phyloP scores from a whole-genome alignment of 2,329 filamentous ascomycete genomes.

The Sporothrix humicola region DNA sequence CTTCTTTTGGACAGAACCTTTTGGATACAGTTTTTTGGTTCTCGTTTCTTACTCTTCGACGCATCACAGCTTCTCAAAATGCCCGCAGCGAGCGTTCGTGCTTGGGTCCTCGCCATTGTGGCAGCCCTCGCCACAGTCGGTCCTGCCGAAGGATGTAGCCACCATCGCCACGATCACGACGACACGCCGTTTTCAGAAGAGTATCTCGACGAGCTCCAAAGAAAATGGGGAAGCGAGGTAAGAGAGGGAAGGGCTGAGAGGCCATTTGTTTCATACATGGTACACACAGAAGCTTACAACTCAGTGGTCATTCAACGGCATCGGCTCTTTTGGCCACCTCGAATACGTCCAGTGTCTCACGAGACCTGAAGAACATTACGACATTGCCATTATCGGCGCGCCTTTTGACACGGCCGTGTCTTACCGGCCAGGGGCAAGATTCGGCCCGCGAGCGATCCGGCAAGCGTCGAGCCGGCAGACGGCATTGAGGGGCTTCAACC shows the following conservation, averaged over 20 bases:
- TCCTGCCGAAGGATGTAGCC: conserved; percentile 34
- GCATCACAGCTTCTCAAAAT: not conserved
- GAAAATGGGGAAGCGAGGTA: conserved; percentile 64
- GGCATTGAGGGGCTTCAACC: conserved; percentile 80
- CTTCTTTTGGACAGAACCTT: not conserved
- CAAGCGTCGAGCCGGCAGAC: conserved; percentile 82
- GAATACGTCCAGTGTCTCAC: conserved; percentile 71
- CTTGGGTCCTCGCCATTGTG: conserved; percentile 32
- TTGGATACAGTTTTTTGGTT: not conserved
- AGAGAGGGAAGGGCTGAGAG: conserved; percentile 37
- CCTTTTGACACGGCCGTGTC: conserved; percentile 77
- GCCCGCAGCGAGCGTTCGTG: conserved; percentile 28
- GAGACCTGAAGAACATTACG: conserved; percentile 66
- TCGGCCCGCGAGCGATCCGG: conserved; percentile 86
- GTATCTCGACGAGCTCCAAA: conserved; percentile 58
- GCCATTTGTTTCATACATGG: no score
- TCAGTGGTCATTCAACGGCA: conserved; percentile 71
- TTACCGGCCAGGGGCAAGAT: conserved; percentile 76
- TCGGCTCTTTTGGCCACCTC: conserved; percentile 76
- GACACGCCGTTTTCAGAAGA: conserved; percentile 56
- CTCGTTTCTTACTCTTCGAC: not conserved
- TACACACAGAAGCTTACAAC: no score
- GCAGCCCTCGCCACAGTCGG: conserved; percentile 32
- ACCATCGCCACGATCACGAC: conserved; percentile 45
- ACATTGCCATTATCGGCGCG: conserved; percentile 74